Evolutionary conservation across 2,329 filamentous ascomycete genomes (phyloP).

Genomic region (Aspergillus udagawae): DNA sequence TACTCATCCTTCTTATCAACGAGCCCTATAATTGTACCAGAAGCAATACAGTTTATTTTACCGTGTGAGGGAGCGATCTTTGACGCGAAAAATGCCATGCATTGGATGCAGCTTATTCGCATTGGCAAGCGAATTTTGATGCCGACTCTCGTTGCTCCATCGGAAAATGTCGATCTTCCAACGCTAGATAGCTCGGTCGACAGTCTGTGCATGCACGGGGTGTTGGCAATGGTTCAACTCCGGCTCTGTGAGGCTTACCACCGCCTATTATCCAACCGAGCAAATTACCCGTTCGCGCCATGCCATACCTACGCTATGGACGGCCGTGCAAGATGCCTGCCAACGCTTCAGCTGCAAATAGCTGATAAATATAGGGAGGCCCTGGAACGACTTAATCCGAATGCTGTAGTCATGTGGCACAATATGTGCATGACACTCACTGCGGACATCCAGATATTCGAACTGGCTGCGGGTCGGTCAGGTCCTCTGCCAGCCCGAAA

Average conservation of each 20-base stretch:
- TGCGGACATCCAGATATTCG: conserved; percentile 51
- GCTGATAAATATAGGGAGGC: conserved; percentile 37
- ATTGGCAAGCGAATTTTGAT: conserved; percentile 32
- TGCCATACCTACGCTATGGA: conserved; percentile 48
- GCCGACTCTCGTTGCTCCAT: conserved; percentile 32
- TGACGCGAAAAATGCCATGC: conserved; percentile 35
- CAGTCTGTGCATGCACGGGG: conserved; percentile 34
- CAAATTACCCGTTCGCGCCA: conserved; percentile 40
- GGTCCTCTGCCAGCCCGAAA: conserved; percentile 46
- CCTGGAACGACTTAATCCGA: conserved; percentile 44
- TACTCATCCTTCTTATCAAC: conserved; percentile 46
- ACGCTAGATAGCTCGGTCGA: conserved; percentile 29
- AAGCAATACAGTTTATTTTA: conserved; percentile 45
- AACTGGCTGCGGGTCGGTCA: conserved; percentile 49
- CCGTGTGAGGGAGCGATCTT: conserved; percentile 46
- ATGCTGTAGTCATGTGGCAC: conserved; percentile 51
- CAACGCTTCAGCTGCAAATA: conserved; percentile 30
- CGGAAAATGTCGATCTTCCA: conserved; percentile 33
- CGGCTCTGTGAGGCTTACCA: conserved; percentile 43
- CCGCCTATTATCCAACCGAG: conserved; percentile 37
- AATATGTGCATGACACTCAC: conserved; percentile 51
- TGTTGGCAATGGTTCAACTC: conserved; percentile 40
- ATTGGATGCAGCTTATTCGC: conserved; percentile 36
- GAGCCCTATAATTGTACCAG: conserved; percentile 45
- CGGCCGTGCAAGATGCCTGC: conserved; percentile 40